These are phyloP conservation scores for Claviceps sp. DNA, from an alignment of 2,329 filamentous ascomycete species.

Conservation along the genomic window DNA sequence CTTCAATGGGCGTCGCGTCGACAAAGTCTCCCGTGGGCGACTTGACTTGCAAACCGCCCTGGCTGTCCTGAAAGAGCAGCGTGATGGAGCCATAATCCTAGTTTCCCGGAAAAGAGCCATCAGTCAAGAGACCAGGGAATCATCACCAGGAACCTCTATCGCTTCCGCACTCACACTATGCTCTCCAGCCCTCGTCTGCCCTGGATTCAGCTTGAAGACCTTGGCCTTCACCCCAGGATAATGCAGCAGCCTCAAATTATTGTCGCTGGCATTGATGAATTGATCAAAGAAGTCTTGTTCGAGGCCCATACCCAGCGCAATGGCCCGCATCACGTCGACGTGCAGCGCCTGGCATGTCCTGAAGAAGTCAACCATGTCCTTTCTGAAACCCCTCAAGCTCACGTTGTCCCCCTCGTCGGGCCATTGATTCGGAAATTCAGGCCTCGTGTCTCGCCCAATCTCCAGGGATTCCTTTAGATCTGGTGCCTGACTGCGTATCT, in stretches of 20 bases:
- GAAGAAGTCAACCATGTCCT: constrained; percentile 64
- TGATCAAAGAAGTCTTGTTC: constrained; percentile 61
- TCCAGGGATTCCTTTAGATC: constrained; percentile 55
- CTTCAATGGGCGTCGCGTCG: constrained; percentile 68
- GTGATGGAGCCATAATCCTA: constrained; percentile 48
- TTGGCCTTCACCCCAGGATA: constrained; percentile 56
- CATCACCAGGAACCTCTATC: no score
- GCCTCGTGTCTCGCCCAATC: constrained; percentile 47
- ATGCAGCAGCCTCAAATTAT: constrained; percentile 61
- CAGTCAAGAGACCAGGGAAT: neutral
- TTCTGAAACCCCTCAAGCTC: constrained; percentile 45
- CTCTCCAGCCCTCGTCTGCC: constrained; percentile 62
- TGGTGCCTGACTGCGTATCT: constrained; percentile 42
- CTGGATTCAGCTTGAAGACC: constrained; percentile 52
- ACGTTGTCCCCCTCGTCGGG: constrained; percentile 32
- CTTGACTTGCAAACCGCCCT: constrained; percentile 44
- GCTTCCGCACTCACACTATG: constrained; percentile 40
- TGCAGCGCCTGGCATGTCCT: constrained; percentile 62
- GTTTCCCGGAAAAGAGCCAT: neutral
- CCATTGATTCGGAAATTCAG: constrained; percentile 64
- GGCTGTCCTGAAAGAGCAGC: constrained; percentile 45
- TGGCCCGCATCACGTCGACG: constrained; percentile 66
- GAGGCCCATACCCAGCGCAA: constrained; percentile 68
- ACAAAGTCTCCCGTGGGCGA: constrained; percentile 67
- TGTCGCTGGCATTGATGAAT: constrained; percentile 57